These are phyloP conservation scores for Debaryomyces maramus DNA, from an alignment of 805 yeast species.

Conservation along the genomic window DNA sequence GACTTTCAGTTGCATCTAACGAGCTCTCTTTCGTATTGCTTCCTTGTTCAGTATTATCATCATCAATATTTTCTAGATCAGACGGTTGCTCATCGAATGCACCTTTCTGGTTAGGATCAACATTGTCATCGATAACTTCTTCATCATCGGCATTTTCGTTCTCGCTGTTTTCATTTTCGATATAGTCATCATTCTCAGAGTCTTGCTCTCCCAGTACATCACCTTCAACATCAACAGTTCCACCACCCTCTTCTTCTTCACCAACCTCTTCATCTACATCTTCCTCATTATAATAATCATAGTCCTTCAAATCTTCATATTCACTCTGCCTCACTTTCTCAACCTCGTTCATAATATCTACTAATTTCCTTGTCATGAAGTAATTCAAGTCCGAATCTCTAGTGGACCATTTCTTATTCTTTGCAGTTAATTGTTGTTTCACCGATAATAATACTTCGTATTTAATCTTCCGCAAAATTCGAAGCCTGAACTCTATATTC, in stretches of 20 bases:
- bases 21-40: neutral
- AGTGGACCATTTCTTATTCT: slow-evolving; percentile 36
- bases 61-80: neutral
- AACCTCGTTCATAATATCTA: slow-evolving; percentile 26
- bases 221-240: slow-evolving; percentile 7
- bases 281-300: slow-evolving; percentile 20
- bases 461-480: slow-evolving; percentile 33
- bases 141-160: slow-evolving; percentile 5
- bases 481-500: slow-evolving; percentile 32
- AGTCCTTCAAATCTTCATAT: slow-evolving; percentile 24
- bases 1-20: too few relatives aligned
- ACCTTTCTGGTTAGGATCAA: slow-evolving; percentile 1
- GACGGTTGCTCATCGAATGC: neutral
- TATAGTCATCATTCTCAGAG: slow-evolving; percentile 5
- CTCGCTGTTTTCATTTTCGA: neutral
- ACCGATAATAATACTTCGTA: slow-evolving; percentile 34
- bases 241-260: slow-evolving; percentile 9
- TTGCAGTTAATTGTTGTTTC: slow-evolving; percentile 28
- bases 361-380: slow-evolving; percentile 29
- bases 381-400: slow-evolving; percentile 30
- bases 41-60: neutral
- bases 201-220: slow-evolving; percentile 9
- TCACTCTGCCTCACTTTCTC: slow-evolving; percentile 29
- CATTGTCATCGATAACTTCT: slow-evolving; percentile 4
- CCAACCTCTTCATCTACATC: slow-evolving; percentile 15